Evolutionary conservation across 805 yeast genomes (phyloP), one percentile per base, ranked within the genome.

Genomic region (Cyberlindnera mrakii): DNA sequence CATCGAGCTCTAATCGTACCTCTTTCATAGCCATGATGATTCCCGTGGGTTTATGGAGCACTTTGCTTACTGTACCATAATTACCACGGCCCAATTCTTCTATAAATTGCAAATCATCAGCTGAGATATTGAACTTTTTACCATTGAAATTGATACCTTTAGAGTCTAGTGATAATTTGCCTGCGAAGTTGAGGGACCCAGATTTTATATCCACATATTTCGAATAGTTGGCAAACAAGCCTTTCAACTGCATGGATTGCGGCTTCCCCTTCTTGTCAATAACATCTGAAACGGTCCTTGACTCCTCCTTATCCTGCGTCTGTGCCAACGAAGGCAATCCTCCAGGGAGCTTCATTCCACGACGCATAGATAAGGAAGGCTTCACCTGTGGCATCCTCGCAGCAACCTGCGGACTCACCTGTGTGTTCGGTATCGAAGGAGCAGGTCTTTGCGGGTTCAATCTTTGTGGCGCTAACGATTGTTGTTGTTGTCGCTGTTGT

Each of bases 11-110:
- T 37, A 93, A 68, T 42, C 96, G 71, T 36, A 93, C 96, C 62
- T 93, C 98, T 63, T 93, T 93, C 95, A 93, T 88, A 2, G 98
- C 98, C 97, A 93, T 89, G 16, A 80, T 66, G 16, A 91, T 85
- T 17, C 88, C 85, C 0, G 96, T 89, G 11, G 98, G 98, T 57
- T 82, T 87, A 64, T 93, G 97, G 35, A 87, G 67, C 3, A 91
- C 99, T 63, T 89, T 90, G 18, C 90, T 78, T 7, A 93, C 99
- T 1, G 95, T 86, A 42, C 99, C 99, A 63, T 93, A 93, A 65
- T 93, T 93, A 9, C 99, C 99, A 37, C 91, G 77, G 2, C 99
- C 99, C 37, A 93, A 68, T 63, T 91, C 98, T 40, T 84, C 95
- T 44, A 87, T 70, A 50, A 85, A 79, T 54, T 84, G 84, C 44